Conservation (phyloP, 176 grass and related monocot species). For the Phoenix dactylifera region DNA sequence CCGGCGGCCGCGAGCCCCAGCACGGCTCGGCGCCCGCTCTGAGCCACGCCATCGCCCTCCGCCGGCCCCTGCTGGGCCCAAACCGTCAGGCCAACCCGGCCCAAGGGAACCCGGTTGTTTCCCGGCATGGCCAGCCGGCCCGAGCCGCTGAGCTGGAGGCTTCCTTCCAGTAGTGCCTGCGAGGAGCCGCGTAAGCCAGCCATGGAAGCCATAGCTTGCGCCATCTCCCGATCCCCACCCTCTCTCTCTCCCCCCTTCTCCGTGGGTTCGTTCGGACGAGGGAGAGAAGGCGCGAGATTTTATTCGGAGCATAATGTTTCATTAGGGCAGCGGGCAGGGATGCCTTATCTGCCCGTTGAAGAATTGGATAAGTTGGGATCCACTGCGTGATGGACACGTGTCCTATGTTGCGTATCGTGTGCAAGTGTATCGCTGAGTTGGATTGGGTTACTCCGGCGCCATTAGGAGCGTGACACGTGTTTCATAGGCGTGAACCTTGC, state of each 20-base stretch:
- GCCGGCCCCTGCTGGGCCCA: slow-evolving; percentile 31
- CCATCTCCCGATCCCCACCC: slow-evolving; percentile 30
- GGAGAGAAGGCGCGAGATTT: too few species aligned
- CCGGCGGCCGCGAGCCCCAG: slow-evolving; percentile 63
- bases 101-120: not conserved
- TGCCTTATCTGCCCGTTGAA: too few species aligned
- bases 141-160: slow-evolving; percentile 18
- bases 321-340: too few species aligned
- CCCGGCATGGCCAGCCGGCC: not conserved
- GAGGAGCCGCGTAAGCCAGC: slow-evolving; percentile 48
- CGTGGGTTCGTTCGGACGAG: too few species aligned
- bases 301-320: too few species aligned
- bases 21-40: slow-evolving; percentile 48
- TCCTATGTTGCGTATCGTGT: too few species aligned
- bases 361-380: too few species aligned
- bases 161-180: slow-evolving; percentile 39
- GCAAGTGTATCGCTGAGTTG: too few species aligned
- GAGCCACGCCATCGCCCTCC: slow-evolving; percentile 34
- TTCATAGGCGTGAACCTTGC: too few species aligned
- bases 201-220: slow-evolving; percentile 93
- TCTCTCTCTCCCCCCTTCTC: not conserved
- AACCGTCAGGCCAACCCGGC: slow-evolving; percentile 27
- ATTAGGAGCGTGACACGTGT: too few species aligned
- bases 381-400: too few species aligned
- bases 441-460: too few species aligned